These are phyloP conservation scores for Neurospora cerealis DNA, from an alignment of 495 filamentous ascomycete genomes.

Conservation along the genomic window DNA sequence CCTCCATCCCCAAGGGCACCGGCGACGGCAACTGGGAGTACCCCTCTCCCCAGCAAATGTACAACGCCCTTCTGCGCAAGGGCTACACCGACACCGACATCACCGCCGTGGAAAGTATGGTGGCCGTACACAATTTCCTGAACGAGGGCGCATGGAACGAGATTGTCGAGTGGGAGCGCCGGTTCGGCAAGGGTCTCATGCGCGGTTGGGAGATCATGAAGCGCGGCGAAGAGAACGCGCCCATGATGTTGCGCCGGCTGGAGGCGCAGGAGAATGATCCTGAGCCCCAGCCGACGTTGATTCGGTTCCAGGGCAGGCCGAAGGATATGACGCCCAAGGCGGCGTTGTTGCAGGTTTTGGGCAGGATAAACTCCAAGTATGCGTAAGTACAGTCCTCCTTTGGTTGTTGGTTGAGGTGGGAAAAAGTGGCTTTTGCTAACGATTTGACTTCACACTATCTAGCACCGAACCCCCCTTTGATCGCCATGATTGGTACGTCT, in stretches of 20 bases:
- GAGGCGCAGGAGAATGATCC: slow-evolving; percentile 22
- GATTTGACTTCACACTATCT: not conserved
- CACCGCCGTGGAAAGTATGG: slow-evolving; percentile 94
- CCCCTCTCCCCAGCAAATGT: slow-evolving; percentile 97
- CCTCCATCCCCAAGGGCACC: slow-evolving; percentile 78
- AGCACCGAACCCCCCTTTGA: slow-evolving; percentile 87
- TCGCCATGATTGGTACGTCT: slow-evolving; percentile 93
- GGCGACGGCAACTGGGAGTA: slow-evolving; percentile 86
- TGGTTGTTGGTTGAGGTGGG: not conserved
- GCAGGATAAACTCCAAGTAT: slow-evolving; percentile 63
- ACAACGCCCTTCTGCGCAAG: slow-evolving; percentile 92
- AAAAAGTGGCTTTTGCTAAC: not conserved
- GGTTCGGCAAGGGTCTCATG: slow-evolving; percentile 62
- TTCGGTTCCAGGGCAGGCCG: slow-evolving; percentile 82
- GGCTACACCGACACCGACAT: slow-evolving; percentile 89
- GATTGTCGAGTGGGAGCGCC: slow-evolving; percentile 82
- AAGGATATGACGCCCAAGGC: slow-evolving; percentile 87
- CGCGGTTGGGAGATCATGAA: slow-evolving; percentile 66
- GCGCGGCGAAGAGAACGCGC: slow-evolving; percentile 53
- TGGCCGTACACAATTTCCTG: slow-evolving; percentile 92
- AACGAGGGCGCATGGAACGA: slow-evolving; percentile 97
- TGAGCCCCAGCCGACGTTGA: slow-evolving; percentile 51
- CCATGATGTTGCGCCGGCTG: slow-evolving; percentile 21
- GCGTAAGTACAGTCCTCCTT: slow-evolving; percentile 37
- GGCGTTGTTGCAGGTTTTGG: slow-evolving; percentile 64